Base-by-base conservation (phyloP, 2,329 filamentous ascomycete species). In the Exophiala lecanii-corni region DNA sequence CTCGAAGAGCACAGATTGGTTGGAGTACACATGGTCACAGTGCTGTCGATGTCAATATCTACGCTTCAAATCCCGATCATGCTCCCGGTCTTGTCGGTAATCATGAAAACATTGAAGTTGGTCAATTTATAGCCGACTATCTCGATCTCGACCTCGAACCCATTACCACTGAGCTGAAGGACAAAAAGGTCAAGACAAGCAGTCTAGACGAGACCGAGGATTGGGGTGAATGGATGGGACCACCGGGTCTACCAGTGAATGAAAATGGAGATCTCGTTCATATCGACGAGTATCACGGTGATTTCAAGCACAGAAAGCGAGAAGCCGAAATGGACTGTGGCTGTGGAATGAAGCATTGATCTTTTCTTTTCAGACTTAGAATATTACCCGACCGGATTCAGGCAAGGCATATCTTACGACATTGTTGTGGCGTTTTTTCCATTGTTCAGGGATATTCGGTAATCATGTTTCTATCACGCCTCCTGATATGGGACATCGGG, bases 11-110 rank as follows among this genome's bases (percentile, higher is more conserved):
- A 1, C 88, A 94, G 59, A 79, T 95, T 32, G 94, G 92, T 10
- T 98, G 92, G 92, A 83, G 79, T 51, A 95, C 89, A 0, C 91
- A 96, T 62, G 92, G 92, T 19, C 92, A 98, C 68, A 85, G 83
- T 15, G 92, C 84, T 39, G 89, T 92, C 5, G 92, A 98, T 61
- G 92, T 98, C 36, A 98, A 98, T 64, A 87, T 98, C 54, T 98
- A 97, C 68, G 84, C 86, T 39, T 89, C 85, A 0, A 81, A 86
- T 3, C 73, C 78, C 0, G 73, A 77, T 26, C 68, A 71, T 20
- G 78, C 82, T 1, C 74, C 77, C 32, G 71, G 75, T 10, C 72
- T 95, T 5, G 70, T 78, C 2, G 91, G 91, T 5, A 97, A 97
- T 62, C 82, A 94, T 41, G 92, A 98, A 71, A 98, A 98, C 62